Conservation (phyloP, 2,329 filamentous ascomycete genomes). For the Aureobasidium sp. region DNA sequence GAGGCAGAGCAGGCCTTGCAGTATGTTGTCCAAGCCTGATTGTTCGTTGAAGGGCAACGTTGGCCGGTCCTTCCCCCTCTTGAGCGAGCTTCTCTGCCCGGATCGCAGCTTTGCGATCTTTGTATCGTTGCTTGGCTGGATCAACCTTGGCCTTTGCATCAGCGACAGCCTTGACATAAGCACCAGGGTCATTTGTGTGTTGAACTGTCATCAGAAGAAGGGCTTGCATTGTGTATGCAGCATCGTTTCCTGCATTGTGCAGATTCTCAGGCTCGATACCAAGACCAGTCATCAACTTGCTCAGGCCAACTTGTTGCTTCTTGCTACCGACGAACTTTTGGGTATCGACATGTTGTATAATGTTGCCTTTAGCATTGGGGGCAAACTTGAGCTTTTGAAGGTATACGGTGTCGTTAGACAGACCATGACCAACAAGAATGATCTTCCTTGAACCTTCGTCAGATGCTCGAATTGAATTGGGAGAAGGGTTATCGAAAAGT, state of each 20-base stretch:
- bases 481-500: slow-evolving; percentile 7
- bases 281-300: slow-evolving; percentile 17
- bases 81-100: not conserved
- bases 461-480: not conserved
- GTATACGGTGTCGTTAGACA: slow-evolving; percentile 21
- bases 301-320: slow-evolving; percentile 17
- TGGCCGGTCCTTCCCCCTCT: not conserved
- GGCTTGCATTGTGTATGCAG: slow-evolving; percentile 21
- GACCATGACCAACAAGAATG: slow-evolving; percentile 23
- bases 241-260: slow-evolving; percentile 22
- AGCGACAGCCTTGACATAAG: not conserved
- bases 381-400: slow-evolving; percentile 19
- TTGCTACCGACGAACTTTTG: slow-evolving; percentile 20
- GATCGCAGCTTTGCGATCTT: not conserved
- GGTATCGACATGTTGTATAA: slow-evolving; percentile 21
- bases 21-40: not conserved
- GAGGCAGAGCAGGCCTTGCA: not conserved
- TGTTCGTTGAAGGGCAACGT: not conserved
- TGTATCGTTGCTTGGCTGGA: slow-evolving; percentile 3
- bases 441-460: slow-evolving; percentile 16
- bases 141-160: not conserved
- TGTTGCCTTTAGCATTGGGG: slow-evolving; percentile 11
- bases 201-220: slow-evolving; percentile 21
- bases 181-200: slow-evolving; percentile 15
- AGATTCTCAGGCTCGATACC: slow-evolving; percentile 13